Base-by-base conservation (phyloP, 345 rosid genomes). In the Sonneratia caseolaris region DNA sequence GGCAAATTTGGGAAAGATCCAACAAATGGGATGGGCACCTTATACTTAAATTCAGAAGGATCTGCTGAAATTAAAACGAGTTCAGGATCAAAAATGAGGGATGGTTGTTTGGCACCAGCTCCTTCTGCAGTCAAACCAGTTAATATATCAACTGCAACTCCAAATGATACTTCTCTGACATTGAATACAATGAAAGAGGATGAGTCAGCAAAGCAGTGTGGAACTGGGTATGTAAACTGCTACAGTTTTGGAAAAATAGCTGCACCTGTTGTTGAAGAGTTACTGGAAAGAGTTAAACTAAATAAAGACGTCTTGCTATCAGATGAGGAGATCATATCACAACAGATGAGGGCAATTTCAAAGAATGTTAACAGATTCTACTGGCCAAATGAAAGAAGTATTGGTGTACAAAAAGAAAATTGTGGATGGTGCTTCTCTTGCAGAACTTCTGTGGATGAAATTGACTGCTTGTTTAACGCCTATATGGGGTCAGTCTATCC, bases 391-490 rank as follows among this genome's bases (percentile, higher is more conserved):
- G 81, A 76, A 48, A 78, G 76, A 38, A 80, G 76, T 65, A 69
- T 70, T 49, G 85, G 80, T 78, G 75, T 75, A 4, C 84, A 72
- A 82, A 92, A 79, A 78, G 99, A 92, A 82, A 89, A 81, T 71
- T 95, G 99, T 81, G 99, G 99, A 56, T 95, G 99, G 99, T 95
- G 99, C 85, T 85, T 82, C 83, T 73, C 84, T 72, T 95, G 99
- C 85, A 82, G 84, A 82, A 78, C 55, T 70, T 73, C 84, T 13
- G 70, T 74, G 18, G 90, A 85, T 45, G 96, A 82, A 53, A 66
- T 73, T 27, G 88, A 82, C 77, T 95, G 99, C 79, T 85, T 95
- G 81, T 85, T 90, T 74, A 84, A 87, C 80, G 70, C 82, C 83
- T 76, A 83, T 76, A 81, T 72, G 22, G 85, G 90, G 79, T 76